Percentiles rank a stretch among this genome's conserved stretches.
Evolutionary conservation across 1,284 basidiomycete genomes (phyloP).

Genomic region (Tremellales sp.): DNA sequence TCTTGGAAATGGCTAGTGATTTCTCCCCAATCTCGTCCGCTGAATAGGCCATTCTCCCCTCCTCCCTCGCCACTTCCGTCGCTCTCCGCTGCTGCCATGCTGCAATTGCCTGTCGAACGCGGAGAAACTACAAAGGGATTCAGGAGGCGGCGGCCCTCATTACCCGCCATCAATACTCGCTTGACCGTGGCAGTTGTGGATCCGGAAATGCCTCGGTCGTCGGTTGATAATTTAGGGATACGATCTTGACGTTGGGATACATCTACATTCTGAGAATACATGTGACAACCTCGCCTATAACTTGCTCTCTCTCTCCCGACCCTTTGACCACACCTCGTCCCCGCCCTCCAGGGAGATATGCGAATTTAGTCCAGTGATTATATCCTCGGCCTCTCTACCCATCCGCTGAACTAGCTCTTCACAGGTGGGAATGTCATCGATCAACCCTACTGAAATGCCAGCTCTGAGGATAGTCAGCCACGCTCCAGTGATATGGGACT

Average conservation of each 20-base stretch:
- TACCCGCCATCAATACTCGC: no score
- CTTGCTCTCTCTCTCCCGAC: constrained; percentile 15
- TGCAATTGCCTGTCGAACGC: no score
- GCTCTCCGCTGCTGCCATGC: no score
- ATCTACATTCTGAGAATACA: no score
- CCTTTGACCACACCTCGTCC: constrained; percentile 14
- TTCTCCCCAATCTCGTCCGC: neutral
- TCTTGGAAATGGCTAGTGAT: constrained; percentile 1
- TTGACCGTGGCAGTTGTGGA: no score
- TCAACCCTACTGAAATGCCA: constrained; percentile 74
- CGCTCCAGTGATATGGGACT: constrained; percentile 8
- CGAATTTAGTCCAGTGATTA: constrained; percentile 58
- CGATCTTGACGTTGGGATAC: no score
- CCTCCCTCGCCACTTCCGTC: neutral
- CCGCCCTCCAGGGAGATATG: constrained; percentile 32
- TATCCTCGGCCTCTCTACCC: constrained; percentile 71
- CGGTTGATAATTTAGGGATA: no score
- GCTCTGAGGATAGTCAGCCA: constrained; percentile 49
- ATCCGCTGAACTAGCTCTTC: constrained; percentile 66
- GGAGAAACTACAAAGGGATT: no score
- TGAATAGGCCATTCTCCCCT: constrained; percentile 1
- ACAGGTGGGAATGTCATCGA: constrained; percentile 82
- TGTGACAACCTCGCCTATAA: no score
- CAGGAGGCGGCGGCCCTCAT: no score
- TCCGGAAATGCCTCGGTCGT: no score